Percentiles rank a stretch among this genome's conserved stretches.
phyloP scores from a whole-genome alignment of 495 filamentous ascomycete genomes.

The Talaromyces wortmannii region DNA sequence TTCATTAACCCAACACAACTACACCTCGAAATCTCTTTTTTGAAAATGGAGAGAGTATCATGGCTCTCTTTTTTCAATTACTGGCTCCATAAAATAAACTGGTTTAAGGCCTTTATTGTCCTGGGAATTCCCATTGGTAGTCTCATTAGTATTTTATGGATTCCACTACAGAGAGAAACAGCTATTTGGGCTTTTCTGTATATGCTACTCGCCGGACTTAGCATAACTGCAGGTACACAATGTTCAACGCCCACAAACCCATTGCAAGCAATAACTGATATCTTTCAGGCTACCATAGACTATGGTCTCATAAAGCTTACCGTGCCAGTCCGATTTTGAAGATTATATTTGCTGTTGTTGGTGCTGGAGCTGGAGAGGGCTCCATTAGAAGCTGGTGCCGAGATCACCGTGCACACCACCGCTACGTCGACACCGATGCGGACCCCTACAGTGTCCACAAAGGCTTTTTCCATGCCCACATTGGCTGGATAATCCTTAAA shows the following conservation, averaged over 20 bases:
- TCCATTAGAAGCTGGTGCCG: slow-evolving; percentile 7
- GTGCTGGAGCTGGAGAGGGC: not conserved
- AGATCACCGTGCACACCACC: slow-evolving; percentile 12
- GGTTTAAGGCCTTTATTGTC: too few species aligned
- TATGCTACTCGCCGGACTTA: too few species aligned
- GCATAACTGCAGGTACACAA: too few species aligned
- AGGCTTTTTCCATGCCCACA: slow-evolving; percentile 7
- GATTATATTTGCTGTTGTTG: not conserved
- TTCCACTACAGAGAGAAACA: not conserved
- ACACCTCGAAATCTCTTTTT: too few species aligned
- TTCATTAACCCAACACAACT: too few species aligned
- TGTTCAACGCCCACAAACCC: too few species aligned
- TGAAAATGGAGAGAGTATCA: too few species aligned
- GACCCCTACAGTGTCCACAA: slow-evolving; percentile 7
- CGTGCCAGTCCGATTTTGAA: not conserved
- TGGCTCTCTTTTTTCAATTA: too few species aligned
- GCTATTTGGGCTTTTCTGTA: not conserved
- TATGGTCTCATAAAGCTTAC: slow-evolving; percentile 10
- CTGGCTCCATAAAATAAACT: too few species aligned
- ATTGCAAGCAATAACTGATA: too few species aligned
- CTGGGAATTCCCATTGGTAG: too few species aligned
- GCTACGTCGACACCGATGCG: slow-evolving; percentile 8
- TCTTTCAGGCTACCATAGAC: slow-evolving; percentile 10
- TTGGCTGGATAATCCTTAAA: not conserved
- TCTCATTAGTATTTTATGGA: too few species aligned